Percentiles rank a stretch among this genome's conserved stretches.
Conservation (phyloP, 495 filamentous ascomycete genomes). For the Aspergillus bridgeri region DNA sequence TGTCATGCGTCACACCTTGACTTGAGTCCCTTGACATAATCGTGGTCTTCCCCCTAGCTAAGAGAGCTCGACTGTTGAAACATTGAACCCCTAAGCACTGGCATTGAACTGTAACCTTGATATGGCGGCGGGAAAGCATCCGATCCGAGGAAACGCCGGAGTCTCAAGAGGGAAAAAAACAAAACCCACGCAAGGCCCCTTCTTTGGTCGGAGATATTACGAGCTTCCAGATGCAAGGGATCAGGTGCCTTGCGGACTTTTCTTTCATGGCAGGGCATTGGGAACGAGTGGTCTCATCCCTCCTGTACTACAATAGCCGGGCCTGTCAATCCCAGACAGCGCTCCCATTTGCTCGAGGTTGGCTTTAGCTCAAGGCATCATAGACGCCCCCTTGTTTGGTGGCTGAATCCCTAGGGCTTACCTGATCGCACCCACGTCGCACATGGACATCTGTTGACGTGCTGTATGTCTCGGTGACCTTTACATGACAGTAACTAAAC, state of each 20-base stretch:
- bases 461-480: no score
- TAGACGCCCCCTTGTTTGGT: neutral
- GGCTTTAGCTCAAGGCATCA: neutral
- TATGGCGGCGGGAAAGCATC: neutral
- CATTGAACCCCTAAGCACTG: neutral
- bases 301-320: neutral
- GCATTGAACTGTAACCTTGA: neutral
- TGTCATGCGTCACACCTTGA: slow-evolving; percentile 11
- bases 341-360: neutral
- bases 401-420: neutral
- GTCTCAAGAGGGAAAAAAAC: no score
- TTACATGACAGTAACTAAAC: no score
- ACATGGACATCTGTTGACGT: neutral
- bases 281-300: no score
- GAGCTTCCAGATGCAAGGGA: neutral
- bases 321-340: neutral
- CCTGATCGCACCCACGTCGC: neutral
- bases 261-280: neutral
- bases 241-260: neutral
- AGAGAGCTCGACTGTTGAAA: neutral
- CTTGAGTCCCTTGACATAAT: slow-evolving; percentile 11
- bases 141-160: neutral
- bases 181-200: neutral
- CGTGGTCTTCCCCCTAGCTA: neutral
- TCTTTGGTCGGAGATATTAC: neutral